Conservation (phyloP, 306 rosid species). For the Fragaria ananassa region DNA sequence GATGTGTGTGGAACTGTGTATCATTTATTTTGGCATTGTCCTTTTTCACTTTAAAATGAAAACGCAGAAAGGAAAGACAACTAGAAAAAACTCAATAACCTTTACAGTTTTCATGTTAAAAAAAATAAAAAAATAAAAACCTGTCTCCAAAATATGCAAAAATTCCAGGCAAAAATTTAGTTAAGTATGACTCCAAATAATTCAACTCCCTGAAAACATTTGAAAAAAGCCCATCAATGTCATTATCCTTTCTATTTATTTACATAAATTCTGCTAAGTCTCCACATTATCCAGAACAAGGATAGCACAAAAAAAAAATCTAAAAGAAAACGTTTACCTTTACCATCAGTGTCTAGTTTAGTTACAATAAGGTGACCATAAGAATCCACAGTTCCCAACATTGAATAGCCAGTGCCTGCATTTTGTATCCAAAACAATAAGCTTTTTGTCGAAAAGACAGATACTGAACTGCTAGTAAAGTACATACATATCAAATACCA, state of each 20-base stretch:
- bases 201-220: neutral
- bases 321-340: conserved; percentile 41
- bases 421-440: neutral
- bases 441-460: neutral
- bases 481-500: neutral
- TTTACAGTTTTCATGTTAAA: neutral
- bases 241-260: neutral
- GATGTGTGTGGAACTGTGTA: neutral
- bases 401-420: conserved; percentile 54
- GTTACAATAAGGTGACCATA: conserved; percentile 87
- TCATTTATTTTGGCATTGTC: neutral
- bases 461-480: neutral
- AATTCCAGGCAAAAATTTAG: neutral
- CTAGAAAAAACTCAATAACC: neutral
- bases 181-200: neutral
- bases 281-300: neutral
- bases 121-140: neutral
- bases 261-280: neutral
- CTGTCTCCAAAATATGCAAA: neutral
- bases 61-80: neutral
- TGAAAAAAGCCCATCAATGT: neutral
- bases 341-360: conserved; percentile 59
- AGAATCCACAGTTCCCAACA: conserved; percentile 89
- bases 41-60: neutral
- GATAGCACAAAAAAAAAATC: conserved; percentile 13